Percentiles rank a stretch among this genome's conserved stretches.
Conservation (phyloP, 805 yeast genomes). For the Yamadazyma ubonensis region DNA sequence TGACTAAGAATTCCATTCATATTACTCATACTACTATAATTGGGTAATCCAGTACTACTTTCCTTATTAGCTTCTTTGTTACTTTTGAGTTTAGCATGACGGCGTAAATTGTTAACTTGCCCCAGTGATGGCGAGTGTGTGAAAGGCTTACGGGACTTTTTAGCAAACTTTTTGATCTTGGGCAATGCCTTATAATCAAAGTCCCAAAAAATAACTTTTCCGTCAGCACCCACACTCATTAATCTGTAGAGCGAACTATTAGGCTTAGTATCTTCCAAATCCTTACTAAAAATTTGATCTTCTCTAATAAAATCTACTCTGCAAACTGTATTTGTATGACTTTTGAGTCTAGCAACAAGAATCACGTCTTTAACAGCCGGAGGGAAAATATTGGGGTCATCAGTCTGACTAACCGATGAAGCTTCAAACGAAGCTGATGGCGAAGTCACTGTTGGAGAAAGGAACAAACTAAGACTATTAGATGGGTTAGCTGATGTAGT, state of each 20-base stretch:
- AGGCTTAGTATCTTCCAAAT: constrained; percentile 9
- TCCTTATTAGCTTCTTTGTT: not conserved
- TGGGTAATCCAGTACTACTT: not conserved
- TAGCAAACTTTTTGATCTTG: constrained; percentile 23
- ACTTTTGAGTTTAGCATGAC: constrained; percentile 4
- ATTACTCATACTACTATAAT: constrained; percentile 15
- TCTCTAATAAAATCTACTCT: constrained; percentile 26
- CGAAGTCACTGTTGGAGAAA: constrained; percentile 23
- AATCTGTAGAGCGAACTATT: constrained; percentile 28
- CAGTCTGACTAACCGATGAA: constrained; percentile 15
- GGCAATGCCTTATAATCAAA: constrained; percentile 44
- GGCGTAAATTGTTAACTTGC: not conserved
- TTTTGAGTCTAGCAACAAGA: constrained; percentile 37
- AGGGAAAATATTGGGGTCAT: constrained; percentile 22
- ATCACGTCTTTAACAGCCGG: constrained; percentile 38
- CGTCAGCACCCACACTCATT: constrained; percentile 40
- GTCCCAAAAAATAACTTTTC: constrained; percentile 43
- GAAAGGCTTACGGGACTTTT: not conserved
- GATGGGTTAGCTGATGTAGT: constrained; percentile 15
- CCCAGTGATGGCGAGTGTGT: not conserved
- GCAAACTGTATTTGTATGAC: constrained; percentile 39
- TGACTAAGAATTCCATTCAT: constrained; percentile 23
- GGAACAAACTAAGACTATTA: constrained; percentile 13
- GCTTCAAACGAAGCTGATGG: constrained; percentile 25
- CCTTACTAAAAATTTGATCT: constrained; percentile 12